Evolutionary conservation across 805 yeast genomes (phyloP).

Genomic region (Grigorovia humatica): DNA sequence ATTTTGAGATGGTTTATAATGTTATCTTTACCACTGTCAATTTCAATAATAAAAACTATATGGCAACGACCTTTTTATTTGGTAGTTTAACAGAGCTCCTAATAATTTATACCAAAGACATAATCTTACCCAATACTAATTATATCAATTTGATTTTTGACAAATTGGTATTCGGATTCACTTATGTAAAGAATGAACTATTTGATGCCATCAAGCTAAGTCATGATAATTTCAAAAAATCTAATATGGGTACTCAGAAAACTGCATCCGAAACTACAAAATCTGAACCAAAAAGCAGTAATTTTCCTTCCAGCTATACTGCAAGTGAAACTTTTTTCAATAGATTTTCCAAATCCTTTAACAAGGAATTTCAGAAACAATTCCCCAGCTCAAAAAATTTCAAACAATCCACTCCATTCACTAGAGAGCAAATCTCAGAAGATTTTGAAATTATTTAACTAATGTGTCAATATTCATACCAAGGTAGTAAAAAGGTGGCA

Average conservation of each 20-base stretch:
- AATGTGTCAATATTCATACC: too few relatives aligned
- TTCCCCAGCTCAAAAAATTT: background rate
- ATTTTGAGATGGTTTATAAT: constrained; percentile 8
- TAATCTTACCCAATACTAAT: constrained; percentile 1
- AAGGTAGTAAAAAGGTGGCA: too few relatives aligned
- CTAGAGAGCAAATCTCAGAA: background rate
- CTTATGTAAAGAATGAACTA: background rate
- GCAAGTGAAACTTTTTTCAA: background rate
- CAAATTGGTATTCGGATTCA: background rate
- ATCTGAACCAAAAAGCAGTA: background rate
- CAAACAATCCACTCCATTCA: background rate
- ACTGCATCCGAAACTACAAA: background rate
- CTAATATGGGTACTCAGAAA: too few relatives aligned
- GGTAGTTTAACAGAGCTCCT: constrained; percentile 1
- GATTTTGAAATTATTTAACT: background rate
- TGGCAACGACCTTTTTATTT: constrained; percentile 9
- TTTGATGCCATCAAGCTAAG: too few relatives aligned
- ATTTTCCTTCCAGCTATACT: background rate
- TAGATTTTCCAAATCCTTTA: background rate
- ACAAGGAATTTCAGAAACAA: background rate
- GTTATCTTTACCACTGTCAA: constrained; percentile 2
- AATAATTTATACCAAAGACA: background rate
- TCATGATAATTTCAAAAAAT: background rate
- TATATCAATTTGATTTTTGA: background rate
- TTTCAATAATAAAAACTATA: constrained; percentile 3